Evolutionary conservation across 257 asterid species (phyloP), one percentile per base, ranked within the genome.

Genomic region (Ilex asprella): DNA sequence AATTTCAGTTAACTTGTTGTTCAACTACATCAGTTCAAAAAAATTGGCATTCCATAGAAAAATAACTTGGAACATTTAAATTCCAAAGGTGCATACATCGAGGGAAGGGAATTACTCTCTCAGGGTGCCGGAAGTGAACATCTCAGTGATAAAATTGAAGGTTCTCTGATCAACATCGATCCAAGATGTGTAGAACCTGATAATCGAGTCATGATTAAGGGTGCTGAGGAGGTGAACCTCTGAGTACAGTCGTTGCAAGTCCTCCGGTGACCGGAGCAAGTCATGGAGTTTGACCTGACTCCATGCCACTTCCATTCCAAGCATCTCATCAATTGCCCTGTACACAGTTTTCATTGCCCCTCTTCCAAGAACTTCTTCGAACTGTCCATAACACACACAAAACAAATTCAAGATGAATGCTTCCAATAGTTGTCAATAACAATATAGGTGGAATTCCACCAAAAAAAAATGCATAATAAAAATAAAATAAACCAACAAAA

Each of bases 71-170:
- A 21, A 21, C 27, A 21, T 21, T 21, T 21, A 21, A 21, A 21
- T 21, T 21, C 27, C 27, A 21, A 21, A 21, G 27, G 27, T 21
- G 27, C 27, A 21, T 21, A 21, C 27, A 21, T 21, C 27, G 27
- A 21, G 35, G 44, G 21, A 49, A 64, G 54, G 32, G 71, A 30
- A 60, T 86, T 88, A 92, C 99, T 88, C 83, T 82, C 97, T 74
- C 66, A 92, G 99, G 66, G 97, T 89, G 67, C 99, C 99, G 43
- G 99, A 92, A 67, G 99, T 86, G 89, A 92, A 82, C 95, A 92
- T 74, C 64, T 92, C 99, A 1, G 99, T 89, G 65, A 92, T 89
- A 52, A 92, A 92, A 74, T 92, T 92, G 77, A 92, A 89, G 13
- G 94, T 89, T 74, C 86, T 67, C 55, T 52, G 72, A 12, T 81